Conservation (phyloP, 495 filamentous ascomycete species). For the Talaromyces wortmannii region DNA sequence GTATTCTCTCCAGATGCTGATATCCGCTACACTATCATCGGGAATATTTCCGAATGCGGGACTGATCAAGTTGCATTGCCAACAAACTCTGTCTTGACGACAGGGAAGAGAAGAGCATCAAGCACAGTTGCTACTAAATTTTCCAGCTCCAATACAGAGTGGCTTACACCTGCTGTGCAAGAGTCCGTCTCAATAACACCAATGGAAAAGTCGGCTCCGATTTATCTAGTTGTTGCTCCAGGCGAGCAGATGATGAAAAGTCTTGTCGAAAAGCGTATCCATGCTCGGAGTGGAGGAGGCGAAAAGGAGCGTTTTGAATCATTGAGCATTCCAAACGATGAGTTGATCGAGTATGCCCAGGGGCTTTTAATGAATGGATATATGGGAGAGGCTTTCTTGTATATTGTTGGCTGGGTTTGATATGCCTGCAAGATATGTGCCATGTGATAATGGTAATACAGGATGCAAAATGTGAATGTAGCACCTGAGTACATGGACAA, state of each 20-base stretch:
- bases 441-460: neutral
- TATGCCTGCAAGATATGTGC: neutral
- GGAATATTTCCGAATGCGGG: constrained; percentile 3
- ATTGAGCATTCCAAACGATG: constrained; percentile 11
- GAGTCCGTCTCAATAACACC: constrained; percentile 14
- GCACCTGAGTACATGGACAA: neutral
- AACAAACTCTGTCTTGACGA: neutral
- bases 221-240: constrained; percentile 19
- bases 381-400: constrained; percentile 21
- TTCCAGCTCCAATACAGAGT: constrained; percentile 1
- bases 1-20: constrained; percentile 21
- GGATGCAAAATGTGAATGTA: neutral
- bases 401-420: constrained; percentile 26
- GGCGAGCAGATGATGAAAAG: constrained; percentile 20
- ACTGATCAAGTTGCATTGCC: neutral
- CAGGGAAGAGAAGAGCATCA: constrained; percentile 1
- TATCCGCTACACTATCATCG: constrained; percentile 15
- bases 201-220: constrained; percentile 9
- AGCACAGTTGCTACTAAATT: neutral
- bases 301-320: constrained; percentile 14
- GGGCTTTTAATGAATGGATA: constrained; percentile 18
- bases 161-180: constrained; percentile 18
- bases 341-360: constrained; percentile 26
- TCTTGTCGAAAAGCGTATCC: constrained; percentile 17
- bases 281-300: constrained; percentile 12